These are phyloP conservation scores for Podospora fimiseda DNA, from an alignment of 495 filamentous ascomycete genomes.

Conservation along the genomic window DNA sequence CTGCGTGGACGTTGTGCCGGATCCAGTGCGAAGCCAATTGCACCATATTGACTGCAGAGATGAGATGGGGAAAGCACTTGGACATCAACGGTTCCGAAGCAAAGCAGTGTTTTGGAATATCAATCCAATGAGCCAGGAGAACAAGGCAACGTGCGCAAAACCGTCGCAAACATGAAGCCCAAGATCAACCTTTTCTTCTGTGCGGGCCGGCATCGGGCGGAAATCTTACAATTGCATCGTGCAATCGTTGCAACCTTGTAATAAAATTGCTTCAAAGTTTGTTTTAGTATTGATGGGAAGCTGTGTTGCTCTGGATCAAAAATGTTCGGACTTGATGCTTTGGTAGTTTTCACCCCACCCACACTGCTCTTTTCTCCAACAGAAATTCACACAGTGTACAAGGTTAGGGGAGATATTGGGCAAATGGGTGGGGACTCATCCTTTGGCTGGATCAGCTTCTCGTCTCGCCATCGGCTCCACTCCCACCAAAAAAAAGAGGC, in stretches of 20 bases:
- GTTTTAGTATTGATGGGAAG: too few species aligned
- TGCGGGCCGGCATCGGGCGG: background rate
- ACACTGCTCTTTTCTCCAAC: too few species aligned
- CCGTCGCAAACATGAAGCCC: background rate
- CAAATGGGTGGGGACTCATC: background rate
- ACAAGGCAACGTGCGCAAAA: background rate
- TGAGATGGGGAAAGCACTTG: too few species aligned
- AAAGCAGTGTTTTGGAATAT: too few species aligned
- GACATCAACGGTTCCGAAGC: too few species aligned
- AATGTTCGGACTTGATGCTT: too few species aligned
- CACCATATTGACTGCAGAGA: background rate
- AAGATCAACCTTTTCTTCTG: background rate
- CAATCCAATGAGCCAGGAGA: background rate
- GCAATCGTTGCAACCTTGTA: too few species aligned
- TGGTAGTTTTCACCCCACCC: too few species aligned
- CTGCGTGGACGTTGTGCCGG: background rate
- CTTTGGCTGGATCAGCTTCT: slow-evolving; percentile 2
- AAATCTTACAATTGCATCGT: background rate
- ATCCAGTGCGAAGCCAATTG: background rate
- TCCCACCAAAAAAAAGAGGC: slow-evolving; percentile 10
- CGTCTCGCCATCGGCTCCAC: slow-evolving; percentile 13
- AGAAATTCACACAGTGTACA: slow-evolving; percentile 16
- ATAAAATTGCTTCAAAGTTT: too few species aligned
- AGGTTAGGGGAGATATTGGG: background rate
- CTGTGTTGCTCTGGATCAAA: background rate